Evolutionary conservation across 2,329 filamentous ascomycete genomes (phyloP), one percentile per base, ranked within the genome.

Genomic region (Trichoderma asperellum): DNA sequence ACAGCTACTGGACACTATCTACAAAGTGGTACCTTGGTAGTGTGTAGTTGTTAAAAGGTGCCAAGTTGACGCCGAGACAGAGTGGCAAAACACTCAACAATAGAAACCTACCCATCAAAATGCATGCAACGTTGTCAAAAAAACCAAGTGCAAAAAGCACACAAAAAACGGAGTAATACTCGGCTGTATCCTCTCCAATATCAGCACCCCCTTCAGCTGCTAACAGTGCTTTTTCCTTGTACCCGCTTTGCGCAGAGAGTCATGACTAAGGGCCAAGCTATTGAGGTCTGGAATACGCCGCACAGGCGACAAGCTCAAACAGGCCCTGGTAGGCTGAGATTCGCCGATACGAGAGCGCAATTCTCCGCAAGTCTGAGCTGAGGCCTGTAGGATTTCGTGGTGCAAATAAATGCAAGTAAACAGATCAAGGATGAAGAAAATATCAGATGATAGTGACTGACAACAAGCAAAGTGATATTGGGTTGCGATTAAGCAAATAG

Each of bases 221-320:
- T 21, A 10, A 2, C 52, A 7, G 40, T 43, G 40, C 40, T 43
- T n/a, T 43, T 43, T 43, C 18, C 7, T 40, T 40, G 52, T 67
- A 67, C 55, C 55, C 64, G 64, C 64, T 67, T 59, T 56, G 55
- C 56, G 40, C 63, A 16, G 55, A 52, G 53, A 37, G 32, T 11
- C 64, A 67, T 67, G 64, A 67, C 64, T 67, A 67, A 67, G 29
- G 64, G 34, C 64, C 10, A 21, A 58, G 53, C 53, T 66, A 66
- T 66, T 58, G 53, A 27, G 35, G 21, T 37, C 43, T 49, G 47
- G 40, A 24, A 49, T 49, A 58, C 47, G 63, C 63, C 63, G 57
- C 52, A 14, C 24, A 47, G 57, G 55, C 55, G 21, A 29, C 40
- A 35, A 55, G 64, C 55, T 49, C 64, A 52, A 18, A 37, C 37